Evolutionary conservation across 208 protist species (phyloP).

Genomic region (Acanthamoeba castellanii): DNA sequence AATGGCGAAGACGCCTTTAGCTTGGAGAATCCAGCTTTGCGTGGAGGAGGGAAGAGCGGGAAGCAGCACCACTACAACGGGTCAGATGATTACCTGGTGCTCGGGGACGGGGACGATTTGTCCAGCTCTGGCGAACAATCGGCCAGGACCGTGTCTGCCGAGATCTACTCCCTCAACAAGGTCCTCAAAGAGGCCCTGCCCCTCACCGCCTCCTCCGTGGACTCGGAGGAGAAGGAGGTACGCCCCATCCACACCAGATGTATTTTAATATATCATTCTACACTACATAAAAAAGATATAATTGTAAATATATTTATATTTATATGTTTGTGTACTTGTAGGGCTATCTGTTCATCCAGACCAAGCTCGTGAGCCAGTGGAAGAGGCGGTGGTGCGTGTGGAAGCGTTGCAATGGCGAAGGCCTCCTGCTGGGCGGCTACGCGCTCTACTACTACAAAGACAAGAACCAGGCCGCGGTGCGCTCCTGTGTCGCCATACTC

Average conservation of each 20-base stretch:
- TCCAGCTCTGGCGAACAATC: background rate
- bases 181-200: background rate
- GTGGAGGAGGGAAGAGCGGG: background rate
- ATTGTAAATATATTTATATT: background rate
- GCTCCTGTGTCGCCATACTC: background rate
- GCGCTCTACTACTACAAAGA: conserved; percentile 34
- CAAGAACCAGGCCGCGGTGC: background rate
- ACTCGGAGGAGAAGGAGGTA: conserved; percentile 1
- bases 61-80: background rate
- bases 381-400: conserved; percentile 26
- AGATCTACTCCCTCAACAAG: conserved; percentile 34
- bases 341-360: conserved; percentile 21
- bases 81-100: background rate
- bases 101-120: background rate
- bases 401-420: background rate
- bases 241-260: background rate
- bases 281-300: too few relatives aligned
- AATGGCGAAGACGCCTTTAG: background rate
- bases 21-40: background rate
- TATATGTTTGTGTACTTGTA: background rate
- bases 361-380: conserved; percentile 23
- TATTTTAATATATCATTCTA: background rate
- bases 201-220: background rate
- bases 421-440: background rate
- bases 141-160: background rate